phyloP scores from a whole-genome alignment of 768 basidiomycete species.

The Grammothele lineata region DNA sequence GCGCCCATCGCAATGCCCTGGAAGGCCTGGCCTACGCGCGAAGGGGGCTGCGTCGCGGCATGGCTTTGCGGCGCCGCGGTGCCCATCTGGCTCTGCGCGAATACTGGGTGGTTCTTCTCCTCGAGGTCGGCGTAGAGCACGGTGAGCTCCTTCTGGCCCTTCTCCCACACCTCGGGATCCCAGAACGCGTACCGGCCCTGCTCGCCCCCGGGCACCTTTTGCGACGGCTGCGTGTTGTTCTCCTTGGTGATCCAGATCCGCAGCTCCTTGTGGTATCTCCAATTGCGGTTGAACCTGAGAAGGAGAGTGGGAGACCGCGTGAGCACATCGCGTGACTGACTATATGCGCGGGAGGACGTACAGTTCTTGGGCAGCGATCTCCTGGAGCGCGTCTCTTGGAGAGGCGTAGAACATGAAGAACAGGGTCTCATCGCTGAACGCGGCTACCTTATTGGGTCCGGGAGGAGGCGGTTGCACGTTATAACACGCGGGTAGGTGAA shows the following conservation, averaged over 20 bases:
- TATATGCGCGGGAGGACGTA: slow-evolving; percentile 36
- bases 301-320: slow-evolving; percentile 1
- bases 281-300: slow-evolving; percentile 84
- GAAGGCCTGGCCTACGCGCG: slow-evolving; percentile 34
- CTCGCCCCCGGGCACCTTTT: slow-evolving; percentile 78
- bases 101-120: slow-evolving; percentile 66
- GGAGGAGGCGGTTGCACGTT: slow-evolving; percentile 87
- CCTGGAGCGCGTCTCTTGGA: slow-evolving; percentile 89
- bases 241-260: slow-evolving; percentile 87
- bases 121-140: slow-evolving; percentile 72
- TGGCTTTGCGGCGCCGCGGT: slow-evolving; percentile 28
- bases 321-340: too few relatives aligned
- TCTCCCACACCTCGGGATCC: slow-evolving; percentile 77
- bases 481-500: slow-evolving; percentile 87
- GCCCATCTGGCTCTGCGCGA: slow-evolving; percentile 37
- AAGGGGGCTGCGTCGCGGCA: slow-evolving; percentile 17
- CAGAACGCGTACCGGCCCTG: slow-evolving; percentile 89
- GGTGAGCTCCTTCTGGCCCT: slow-evolving; percentile 74
- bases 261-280: slow-evolving; percentile 94
- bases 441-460: slow-evolving; percentile 71
- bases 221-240: slow-evolving; percentile 67
- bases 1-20: slow-evolving; percentile 49
- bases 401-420: slow-evolving; percentile 98
- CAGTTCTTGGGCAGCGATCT: slow-evolving; percentile 94
- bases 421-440: slow-evolving; percentile 93